Base-by-base conservation (phyloP, 2,329 filamentous ascomycete genomes). In the Pseudovirgaria hyperparasitica region DNA sequence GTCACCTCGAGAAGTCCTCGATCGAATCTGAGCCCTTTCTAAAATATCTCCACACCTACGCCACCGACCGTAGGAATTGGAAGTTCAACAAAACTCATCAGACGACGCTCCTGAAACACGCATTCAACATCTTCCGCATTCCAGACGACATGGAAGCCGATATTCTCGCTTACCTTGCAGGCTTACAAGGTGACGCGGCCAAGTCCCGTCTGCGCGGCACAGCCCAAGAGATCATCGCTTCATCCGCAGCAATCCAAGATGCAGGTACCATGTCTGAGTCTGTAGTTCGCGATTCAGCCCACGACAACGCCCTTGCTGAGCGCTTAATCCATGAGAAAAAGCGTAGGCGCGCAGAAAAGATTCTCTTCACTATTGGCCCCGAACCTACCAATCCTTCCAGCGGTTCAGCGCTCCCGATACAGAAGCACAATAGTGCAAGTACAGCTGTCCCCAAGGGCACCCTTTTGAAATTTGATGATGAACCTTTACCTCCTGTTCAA, bases 11-110 rank as follows among this genome's bases (percentile, higher is more conserved):
- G 37, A 46, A 7, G 9, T 6, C 19, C 21, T 23, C 10, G 53
- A 51, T 54, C 50, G 64, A 70, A 34, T 55, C 75, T 29, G 65
- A 70, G 24, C 68, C 76, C 9, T 76, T 84, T 31, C 63, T 92
- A 10, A 65, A 71, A 28, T 94, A 94, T 50, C 68, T 94, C 23
- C 65, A 65, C 24, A 72, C 76, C 47, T 93, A 85, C 66, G 66
- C 81, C 54, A 67, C 67, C 29, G 67, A 74, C 34, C 74, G 74
- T 31, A 61, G 67, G 7, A 64, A 63, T 40, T 96, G 87, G 87
- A 94, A 93, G 54, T 96, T 94, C 63, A 92, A 92, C 62, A 94
- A 94, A 60, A 86, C 84, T 41, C 74, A 84, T 47, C 86, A 94
- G 54, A 82, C 76, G 28, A 72, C 82, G 40, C 63, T 94, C 9